Evolutionary conservation across 2,329 filamentous ascomycete species (phyloP).

Genomic region (Sporothrix protearum): DNA sequence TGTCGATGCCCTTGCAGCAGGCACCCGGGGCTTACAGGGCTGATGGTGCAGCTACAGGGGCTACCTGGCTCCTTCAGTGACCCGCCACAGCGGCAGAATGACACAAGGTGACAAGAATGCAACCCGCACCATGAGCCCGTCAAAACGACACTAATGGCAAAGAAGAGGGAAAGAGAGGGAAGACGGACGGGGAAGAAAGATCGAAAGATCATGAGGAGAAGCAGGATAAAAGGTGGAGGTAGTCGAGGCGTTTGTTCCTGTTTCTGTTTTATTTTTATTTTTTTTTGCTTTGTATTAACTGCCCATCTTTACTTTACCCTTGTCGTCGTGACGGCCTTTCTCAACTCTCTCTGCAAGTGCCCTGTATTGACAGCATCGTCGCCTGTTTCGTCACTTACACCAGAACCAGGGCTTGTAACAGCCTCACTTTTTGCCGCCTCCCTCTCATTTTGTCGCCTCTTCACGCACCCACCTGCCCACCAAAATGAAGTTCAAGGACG

Average conservation of each 20-base stretch:
- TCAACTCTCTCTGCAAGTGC: background rate
- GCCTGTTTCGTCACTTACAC: background rate
- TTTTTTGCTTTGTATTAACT: background rate
- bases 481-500: constrained; percentile 29
- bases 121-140: background rate
- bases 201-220: background rate
- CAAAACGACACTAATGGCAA: constrained; percentile 13
- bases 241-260: background rate
- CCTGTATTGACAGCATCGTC: background rate
- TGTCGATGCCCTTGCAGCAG: background rate
- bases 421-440: background rate
- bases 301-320: no score
- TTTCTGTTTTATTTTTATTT: background rate
- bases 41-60: background rate
- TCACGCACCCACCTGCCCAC: background rate
- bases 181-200: background rate
- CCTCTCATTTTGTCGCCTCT: background rate
- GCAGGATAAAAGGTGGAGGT: background rate
- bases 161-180: background rate
- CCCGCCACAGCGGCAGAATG: background rate
- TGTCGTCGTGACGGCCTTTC: no score
- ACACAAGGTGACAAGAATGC: background rate
- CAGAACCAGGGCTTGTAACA: background rate
- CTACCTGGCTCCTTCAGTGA: no score
- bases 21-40: background rate